Evolutionary conservation across 352 stramenopile genomes (phyloP), one percentile per base, ranked within the genome.

Genomic region (Pythium plurisporium): DNA sequence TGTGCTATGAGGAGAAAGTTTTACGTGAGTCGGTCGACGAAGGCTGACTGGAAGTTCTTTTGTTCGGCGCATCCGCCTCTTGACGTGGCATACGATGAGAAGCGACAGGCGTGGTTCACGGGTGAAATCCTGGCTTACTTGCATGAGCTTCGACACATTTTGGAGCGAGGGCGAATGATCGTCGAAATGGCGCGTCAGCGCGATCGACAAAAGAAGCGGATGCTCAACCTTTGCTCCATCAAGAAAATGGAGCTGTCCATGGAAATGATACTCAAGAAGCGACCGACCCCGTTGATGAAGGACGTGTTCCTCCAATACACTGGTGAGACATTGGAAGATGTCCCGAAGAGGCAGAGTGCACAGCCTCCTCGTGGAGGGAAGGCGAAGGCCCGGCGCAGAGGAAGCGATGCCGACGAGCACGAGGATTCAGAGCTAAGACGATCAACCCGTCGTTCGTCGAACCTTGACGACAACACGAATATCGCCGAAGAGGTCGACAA

Each of bases 121-220:
- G 64, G 74, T 9, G 81, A 92, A 43, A 89, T 87, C 30, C 46
- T 94, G 17, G 67, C 65, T 9, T 82, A 93, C 29, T 62, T 95
- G 26, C 78, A 87, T 48, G 79, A 93, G 44, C 60, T 95, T 10
- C 72, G 86, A 19, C 74, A 74, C n/a, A 84, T 82, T 0, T 66
- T 93, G 11, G 86, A 95, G 47, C 83, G 86, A 37, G 82, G 82
- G 9, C 70, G 86, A 9, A 91, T 95, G 82, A 73, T 95, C 37
- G 55, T 94, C 1, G 83, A 95, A 52, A 91, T 95, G 86, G 70
- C 75, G 7, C 78, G 83, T 9, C 86, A 94, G 47, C 83, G 86
- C 33, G 86, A 95, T 62, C 77, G 84, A n/a, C 82, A 88, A 55
- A 84, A 90, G 27, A 94, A 91, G 55, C 78, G 83, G 19, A 53